Base-by-base conservation (phyloP, 345 rosid genomes). In the Erodium maritimum region DNA sequence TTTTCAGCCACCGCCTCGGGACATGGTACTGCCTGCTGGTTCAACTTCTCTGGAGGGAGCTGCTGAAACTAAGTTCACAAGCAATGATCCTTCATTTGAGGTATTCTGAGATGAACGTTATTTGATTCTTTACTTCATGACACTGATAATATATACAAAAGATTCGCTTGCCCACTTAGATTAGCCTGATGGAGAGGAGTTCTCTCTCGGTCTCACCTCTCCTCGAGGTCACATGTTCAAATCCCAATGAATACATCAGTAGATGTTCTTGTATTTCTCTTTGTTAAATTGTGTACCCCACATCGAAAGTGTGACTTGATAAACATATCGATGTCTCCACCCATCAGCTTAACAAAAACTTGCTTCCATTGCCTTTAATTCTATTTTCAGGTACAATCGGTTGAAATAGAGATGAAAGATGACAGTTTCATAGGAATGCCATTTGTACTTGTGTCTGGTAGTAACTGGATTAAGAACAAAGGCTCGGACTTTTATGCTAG, bases 391-490 rank as follows among this genome's bases (percentile, higher is more conserved):
- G 84, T 93, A 58, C 95, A 87, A 75, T 77, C 77, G 22, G 50
- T 82, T 55, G 87, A 82, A 77, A 54, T 93, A 65, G 90, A 85
- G 77, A 66, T 87, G 69, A 85, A 81, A 76, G 97, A 80, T 17
- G 87, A 69, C 13, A 70, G 58, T 68, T 85, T 72, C 68, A 74
- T 70, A 21, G 99, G 99, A 67, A 89, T 93, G 91, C 91, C 97
- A 21, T 93, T 93, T 80, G 96, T 93, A 57, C 80, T 93, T 73
- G 57, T 67, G 56, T 72, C 79, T 67, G 82, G 79, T 61, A 94
- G 77, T 74, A 79, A 68, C 9, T 93, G 99, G 99, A 82, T 93
- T 29, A 93, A 85, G 75, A 68, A 89, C 74, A 72, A 82, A 1
- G 77, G 77, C 70, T 68, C 81, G 11, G 95, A 93, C 81, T 93